phyloP scores from a whole-genome alignment of 768 basidiomycete species.

The Trichaptum fuscoviolaceum region DNA sequence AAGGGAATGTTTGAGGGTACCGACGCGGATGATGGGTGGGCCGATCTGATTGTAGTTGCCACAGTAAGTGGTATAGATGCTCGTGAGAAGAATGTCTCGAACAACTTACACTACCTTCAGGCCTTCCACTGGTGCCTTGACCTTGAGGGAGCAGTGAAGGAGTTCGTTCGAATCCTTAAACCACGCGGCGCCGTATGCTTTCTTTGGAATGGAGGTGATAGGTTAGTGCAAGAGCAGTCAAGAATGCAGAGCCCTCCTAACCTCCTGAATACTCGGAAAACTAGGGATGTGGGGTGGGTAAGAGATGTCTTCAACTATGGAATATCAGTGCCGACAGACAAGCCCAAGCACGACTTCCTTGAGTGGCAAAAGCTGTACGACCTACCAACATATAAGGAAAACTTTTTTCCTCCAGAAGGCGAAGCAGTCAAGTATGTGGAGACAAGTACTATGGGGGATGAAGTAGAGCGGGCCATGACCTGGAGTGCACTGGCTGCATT shows the following conservation, averaged over 20 bases:
- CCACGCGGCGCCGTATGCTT: constrained; percentile 29
- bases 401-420: constrained; percentile 26
- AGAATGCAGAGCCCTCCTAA: not conserved
- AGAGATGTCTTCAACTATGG: constrained; percentile 45
- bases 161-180: constrained; percentile 34
- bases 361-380: constrained; percentile 34
- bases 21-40: constrained; percentile 18
- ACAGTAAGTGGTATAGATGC: constrained; percentile 14
- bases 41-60: constrained; percentile 25
- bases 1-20: constrained; percentile 28
- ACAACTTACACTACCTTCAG: not conserved
- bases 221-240: constrained; percentile 2
- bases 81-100: not conserved
- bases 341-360: constrained; percentile 79
- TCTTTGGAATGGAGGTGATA: constrained; percentile 41
- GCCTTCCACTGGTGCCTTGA: constrained; percentile 43
- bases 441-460: constrained; percentile 24
- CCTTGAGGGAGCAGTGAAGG: constrained; percentile 30
- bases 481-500: constrained; percentile 36
- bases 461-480: constrained; percentile 31
- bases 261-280: constrained; percentile 32
- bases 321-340: constrained; percentile 61
- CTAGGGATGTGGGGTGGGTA: constrained; percentile 56
- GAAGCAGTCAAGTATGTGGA: constrained; percentile 20
- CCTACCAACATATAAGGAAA: constrained; percentile 23